Conservation (phyloP, 176 grass and related monocot genomes). For the Carex pumila region DNA sequence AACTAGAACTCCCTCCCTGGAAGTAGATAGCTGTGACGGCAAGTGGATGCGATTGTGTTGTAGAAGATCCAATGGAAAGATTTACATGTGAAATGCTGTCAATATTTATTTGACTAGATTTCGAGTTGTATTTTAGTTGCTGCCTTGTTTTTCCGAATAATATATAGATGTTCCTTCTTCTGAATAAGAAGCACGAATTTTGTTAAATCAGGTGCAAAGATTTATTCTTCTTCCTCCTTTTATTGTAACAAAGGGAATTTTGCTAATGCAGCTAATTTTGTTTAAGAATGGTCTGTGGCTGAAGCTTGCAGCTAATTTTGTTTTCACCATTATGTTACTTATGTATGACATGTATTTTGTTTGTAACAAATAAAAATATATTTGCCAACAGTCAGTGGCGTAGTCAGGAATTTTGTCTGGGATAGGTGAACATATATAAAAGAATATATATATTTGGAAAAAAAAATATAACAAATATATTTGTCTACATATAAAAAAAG, state of each 20-base stretch:
- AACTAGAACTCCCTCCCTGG: constrained; percentile 15
- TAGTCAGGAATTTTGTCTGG: too few relatives aligned
- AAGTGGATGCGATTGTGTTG: constrained; percentile 21
- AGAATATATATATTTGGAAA: too few relatives aligned
- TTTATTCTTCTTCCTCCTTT: neutral
- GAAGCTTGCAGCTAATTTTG: neutral
- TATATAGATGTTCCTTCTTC: constrained; percentile 21
- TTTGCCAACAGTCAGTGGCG: too few relatives aligned
- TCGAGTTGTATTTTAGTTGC: constrained; percentile 35
- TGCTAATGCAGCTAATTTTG: neutral
- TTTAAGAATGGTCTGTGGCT: neutral
- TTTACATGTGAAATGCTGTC: constrained; percentile 16
- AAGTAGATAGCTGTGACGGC: constrained; percentile 17
- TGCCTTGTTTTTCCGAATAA: constrained; percentile 28
- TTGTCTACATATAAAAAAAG: too few relatives aligned
- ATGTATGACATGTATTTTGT: neutral
- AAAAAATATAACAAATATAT: too few relatives aligned
- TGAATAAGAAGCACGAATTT: constrained; percentile 15
- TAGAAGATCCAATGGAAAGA: constrained; percentile 13
- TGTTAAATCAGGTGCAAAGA: constrained; percentile 28
- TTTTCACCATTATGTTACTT: neutral
- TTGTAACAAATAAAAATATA: too few relatives aligned
- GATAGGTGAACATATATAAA: too few relatives aligned
- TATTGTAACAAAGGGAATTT: neutral
- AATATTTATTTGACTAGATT: constrained; percentile 28